Base-by-base conservation (phyloP, 768 basidiomycete species). In the Leccinum variicolor region DNA sequence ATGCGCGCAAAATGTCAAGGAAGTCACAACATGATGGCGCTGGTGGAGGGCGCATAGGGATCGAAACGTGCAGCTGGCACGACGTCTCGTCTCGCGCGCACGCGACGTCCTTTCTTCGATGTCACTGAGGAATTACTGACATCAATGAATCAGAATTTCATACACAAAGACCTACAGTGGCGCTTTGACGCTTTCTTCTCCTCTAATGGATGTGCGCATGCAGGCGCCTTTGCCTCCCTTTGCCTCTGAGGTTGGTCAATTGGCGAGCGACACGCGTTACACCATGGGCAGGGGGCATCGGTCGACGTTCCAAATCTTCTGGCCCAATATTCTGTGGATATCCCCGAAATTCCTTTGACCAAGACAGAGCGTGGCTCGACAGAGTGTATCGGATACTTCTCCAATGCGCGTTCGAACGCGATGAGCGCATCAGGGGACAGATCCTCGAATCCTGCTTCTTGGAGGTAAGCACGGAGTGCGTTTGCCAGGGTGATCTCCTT, bases 361-460 rank as follows among this genome's bases (percentile, higher is more conserved):
- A 60, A 56, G 33, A 53, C 34, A 4, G 53, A 21, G 29, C 36
- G 64, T 29, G 56, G 55, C 39, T 46, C 45, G 52, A 43, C 29
- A 2, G 51, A 43, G 19, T 47, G 52, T 26, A 15, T 50, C 2
- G 55, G 62, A 55, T 55, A 61, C 59, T 66, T 63, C 25, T 63
- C 59, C 48, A 57, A 21, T 8, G 64, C 61, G n/a, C 56, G 56
- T 34, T 65, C 61, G 14, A 65, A 62, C 14, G 54, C 45, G 49
- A n/a, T 14, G 54, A 60, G 47, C 9, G 56, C 61, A 1, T 66
- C 64, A 41, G 36, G 14, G 31, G 26, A 43, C 33, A 56, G 25
- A n/a, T 50, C 26, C 10, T 55, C 14, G 41, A 55, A 63, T 9
- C 64, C 64, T 49, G 58, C 64, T 23, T 47, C 52, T 31, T 14